Base-by-base conservation (phyloP, 345 rosid species). In the Populus deltoides region DNA sequence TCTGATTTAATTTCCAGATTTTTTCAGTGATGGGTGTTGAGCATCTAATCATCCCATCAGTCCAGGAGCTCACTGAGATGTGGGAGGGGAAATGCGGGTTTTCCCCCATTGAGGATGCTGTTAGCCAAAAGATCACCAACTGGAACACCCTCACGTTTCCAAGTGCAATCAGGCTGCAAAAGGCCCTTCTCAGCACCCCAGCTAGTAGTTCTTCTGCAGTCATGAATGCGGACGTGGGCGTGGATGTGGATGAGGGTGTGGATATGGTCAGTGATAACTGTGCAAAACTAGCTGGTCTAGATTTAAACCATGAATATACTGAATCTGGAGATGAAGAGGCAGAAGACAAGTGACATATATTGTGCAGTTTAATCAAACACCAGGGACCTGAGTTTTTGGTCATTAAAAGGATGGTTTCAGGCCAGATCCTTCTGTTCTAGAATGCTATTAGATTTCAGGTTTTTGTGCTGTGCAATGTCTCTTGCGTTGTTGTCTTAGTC, bases 1-100 rank as follows among this genome's bases (percentile, higher is more conserved):
- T 57, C 7, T 68, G 61, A 45, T 59, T 73, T 80, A n/a, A 51
- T 57, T 53, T 73, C 24, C 84, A 83, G 86, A 51, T 68, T 53
- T 61, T 83, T 15, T 24, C 73, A 7, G 25, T 5, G 57, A 71
- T 82, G 1, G 25, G 71, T 3, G 75, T 82, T 3, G 80, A 62
- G 67, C 63, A 72, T 27, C 74, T 85, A 11, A 78, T 85, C 17
- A 82, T 85, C 78, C 87, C 87, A 24, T 79, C 87, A 0, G 25
- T 77, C 2, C 17, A 53, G 0, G 69, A 82, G 17, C 68, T 80
- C 22, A 66, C 38, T 6, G 1, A 9, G 2, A 77, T 79, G 84
- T 85, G 87, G 87, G 33, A 7, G 10, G 4, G 15, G 1, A 82
- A 72, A 35, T 72, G 43, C 31, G 41, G 67, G 16, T 85, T 85